Percentiles rank a stretch among this genome's conserved stretches.
phyloP scores from a whole-genome alignment of 176 grass and related monocot species.

The Microstegium vimineum region DNA sequence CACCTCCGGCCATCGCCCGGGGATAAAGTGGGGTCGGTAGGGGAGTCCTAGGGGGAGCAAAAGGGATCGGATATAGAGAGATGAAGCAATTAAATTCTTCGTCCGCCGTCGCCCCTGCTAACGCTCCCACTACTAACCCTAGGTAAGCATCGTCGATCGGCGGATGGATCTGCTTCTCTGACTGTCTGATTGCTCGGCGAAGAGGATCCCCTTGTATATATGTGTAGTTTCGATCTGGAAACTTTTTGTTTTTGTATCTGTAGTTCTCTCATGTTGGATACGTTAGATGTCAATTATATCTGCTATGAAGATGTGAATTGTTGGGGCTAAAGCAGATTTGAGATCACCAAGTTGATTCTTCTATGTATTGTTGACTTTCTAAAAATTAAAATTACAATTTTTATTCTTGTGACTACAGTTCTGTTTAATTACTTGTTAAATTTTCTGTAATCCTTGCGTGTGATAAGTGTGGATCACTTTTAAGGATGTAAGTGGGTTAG shows the following conservation, averaged over 20 bases:
- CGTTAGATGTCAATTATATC: neutral
- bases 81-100: conserved; percentile 35
- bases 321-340: conserved; percentile 1
- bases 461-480: neutral
- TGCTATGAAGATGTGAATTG: neutral
- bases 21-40: conserved; percentile 21
- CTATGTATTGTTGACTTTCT: neutral
- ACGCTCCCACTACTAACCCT: conserved; percentile 13
- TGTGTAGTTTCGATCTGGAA: neutral
- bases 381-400: neutral
- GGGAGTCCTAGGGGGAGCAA: conserved; percentile 19
- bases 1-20: conserved; percentile 29
- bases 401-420: neutral
- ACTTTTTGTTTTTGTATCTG: neutral
- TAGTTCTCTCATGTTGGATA: neutral
- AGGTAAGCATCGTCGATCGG: conserved; percentile 23
- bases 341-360: neutral
- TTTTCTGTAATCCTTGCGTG: neutral
- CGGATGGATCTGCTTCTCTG: conserved; percentile 13
- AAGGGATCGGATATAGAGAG: conserved; percentile 26
- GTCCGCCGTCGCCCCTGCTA: conserved; percentile 1
- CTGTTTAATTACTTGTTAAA: neutral
- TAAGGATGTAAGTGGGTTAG: neutral
- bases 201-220: neutral
- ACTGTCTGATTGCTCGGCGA: neutral